Conservation (phyloP, 2,329 filamentous ascomycete species). For the Mollisiaceae sp. region DNA sequence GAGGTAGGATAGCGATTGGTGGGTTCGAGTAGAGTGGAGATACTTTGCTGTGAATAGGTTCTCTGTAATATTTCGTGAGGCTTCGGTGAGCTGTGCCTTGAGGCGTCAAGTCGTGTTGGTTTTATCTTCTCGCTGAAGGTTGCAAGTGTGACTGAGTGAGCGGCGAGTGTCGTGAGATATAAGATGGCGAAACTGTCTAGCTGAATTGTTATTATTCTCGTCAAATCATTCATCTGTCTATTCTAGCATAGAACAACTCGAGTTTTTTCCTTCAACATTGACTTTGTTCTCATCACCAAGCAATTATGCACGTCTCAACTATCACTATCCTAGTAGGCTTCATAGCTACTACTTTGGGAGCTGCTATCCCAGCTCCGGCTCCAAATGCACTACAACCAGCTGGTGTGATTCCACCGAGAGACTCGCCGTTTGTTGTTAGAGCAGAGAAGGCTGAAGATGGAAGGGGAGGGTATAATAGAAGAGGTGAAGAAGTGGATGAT, state of each 20-base stretch:
- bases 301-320: conserved; percentile 7
- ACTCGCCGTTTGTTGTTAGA: not conserved
- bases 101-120: not conserved
- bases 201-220: not conserved
- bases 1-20: no score
- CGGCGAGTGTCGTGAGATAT: not conserved
- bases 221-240: not conserved
- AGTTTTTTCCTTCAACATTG: not conserved
- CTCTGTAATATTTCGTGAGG: not conserved
- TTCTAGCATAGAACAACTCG: not conserved
- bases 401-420: not conserved
- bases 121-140: not conserved
- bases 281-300: not conserved
- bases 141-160: no score
- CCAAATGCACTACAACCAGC: not conserved
- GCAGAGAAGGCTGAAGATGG: not conserved
- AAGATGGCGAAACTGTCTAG: not conserved
- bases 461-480: not conserved
- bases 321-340: conserved; percentile 5
- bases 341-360: not conserved
- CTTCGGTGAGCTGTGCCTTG: not conserved
- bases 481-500: not conserved
- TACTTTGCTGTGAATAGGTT: not conserved
- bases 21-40: not conserved
- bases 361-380: not conserved